Conservation (phyloP, 2,329 filamentous ascomycete genomes). For the Colletotrichum sp. region DNA sequence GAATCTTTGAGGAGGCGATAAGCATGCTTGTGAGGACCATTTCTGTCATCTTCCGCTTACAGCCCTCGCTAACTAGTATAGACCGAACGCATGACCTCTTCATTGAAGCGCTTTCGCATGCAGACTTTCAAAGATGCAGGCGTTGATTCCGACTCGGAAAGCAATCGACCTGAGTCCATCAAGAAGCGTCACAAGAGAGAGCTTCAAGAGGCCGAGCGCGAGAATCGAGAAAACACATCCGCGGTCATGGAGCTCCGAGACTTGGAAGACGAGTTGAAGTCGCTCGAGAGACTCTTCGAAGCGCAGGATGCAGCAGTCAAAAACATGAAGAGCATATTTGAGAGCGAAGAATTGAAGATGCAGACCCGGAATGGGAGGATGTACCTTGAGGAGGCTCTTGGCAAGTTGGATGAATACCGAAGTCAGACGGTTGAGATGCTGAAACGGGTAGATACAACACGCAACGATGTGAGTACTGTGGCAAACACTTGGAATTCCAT, state of each 20-base stretch:
- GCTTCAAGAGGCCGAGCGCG: conserved; percentile 47
- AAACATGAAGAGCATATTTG: conserved; percentile 1
- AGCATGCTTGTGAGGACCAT: conserved; percentile 57
- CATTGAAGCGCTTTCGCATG: conserved; percentile 66
- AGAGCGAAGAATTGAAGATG: not conserved
- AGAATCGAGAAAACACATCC: conserved; percentile 68
- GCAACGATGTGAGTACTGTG: conserved; percentile 49
- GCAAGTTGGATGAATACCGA: conserved; percentile 59
- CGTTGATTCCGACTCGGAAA: conserved; percentile 40
- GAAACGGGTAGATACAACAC: conserved; percentile 59
- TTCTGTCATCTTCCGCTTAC: accelerated
- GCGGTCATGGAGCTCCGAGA: conserved; percentile 67
- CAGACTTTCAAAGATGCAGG: conserved; percentile 51
- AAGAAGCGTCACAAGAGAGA: conserved; percentile 47
- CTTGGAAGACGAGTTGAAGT: conserved; percentile 67
- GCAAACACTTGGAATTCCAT: accelerated
- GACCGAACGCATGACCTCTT: conserved; percentile 67
- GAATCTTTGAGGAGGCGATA: conserved; percentile 71
- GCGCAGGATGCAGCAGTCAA: conserved; percentile 57
- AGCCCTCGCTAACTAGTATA: conserved; percentile 26
- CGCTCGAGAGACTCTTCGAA: conserved; percentile 62
- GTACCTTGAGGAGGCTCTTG: conserved; percentile 59
- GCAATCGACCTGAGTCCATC: conserved; percentile 45
- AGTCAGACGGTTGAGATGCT: conserved; percentile 62
- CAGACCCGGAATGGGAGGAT: conserved; percentile 16